A percentile compares a stretch with the other conserved stretches of the same genome.
Evolutionary conservation across 2,329 filamentous ascomycete genomes (phyloP).

Genomic region (Talaromyces sp.): DNA sequence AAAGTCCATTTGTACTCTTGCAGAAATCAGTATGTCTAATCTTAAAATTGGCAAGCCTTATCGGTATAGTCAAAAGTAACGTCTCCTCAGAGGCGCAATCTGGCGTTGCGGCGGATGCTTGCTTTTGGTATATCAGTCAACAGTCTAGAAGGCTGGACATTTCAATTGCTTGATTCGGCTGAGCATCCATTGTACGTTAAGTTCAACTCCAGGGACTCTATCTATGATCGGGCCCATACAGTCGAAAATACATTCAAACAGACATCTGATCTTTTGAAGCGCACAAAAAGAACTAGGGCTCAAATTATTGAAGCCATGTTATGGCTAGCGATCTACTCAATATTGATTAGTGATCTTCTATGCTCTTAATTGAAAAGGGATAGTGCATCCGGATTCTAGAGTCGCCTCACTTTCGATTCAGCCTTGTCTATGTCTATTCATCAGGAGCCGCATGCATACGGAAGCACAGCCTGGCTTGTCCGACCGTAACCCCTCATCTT

Average conservation of each 20-base stretch:
- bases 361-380: background rate
- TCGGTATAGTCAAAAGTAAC: background rate
- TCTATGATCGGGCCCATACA: background rate
- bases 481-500: background rate
- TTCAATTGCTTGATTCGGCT: background rate
- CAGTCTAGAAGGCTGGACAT: constrained; percentile 10
- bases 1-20: constrained; percentile 8
- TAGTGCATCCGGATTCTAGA: background rate
- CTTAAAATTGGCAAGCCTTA: background rate
- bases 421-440: background rate
- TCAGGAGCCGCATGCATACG: background rate
- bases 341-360: background rate
- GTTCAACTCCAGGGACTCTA: background rate
- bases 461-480: background rate
- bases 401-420: background rate
- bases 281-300: background rate
- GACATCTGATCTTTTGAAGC: background rate
- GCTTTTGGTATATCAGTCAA: constrained; percentile 2
- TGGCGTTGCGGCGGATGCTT: constrained; percentile 8
- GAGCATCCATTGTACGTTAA: constrained; percentile 1
- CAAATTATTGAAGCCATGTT: constrained; percentile 5
- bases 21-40: background rate
- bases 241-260: background rate
- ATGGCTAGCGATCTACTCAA: background rate
- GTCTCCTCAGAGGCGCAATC: background rate